These are phyloP conservation scores for Balamuthia mandrillaris DNA, from an alignment of 208 protist species.

Conservation along the genomic window DNA sequence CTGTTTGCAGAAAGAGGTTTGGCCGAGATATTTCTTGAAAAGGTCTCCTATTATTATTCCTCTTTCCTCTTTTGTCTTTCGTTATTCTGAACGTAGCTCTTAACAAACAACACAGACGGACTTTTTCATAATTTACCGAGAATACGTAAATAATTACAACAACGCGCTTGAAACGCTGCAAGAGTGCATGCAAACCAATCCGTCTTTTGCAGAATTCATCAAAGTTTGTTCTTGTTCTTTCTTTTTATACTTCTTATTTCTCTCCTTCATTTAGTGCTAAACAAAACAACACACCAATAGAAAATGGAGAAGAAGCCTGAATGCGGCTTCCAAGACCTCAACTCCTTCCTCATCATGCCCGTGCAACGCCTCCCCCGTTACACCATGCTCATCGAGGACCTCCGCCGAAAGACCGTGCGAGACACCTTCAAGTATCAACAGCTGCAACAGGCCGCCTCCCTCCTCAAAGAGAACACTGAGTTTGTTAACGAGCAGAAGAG, in stretches of 20 bases:
- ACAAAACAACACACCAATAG: too few species aligned
- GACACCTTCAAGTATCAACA: background rate
- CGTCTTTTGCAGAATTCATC: background rate
- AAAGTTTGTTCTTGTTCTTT: background rate
- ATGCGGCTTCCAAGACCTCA: conserved; percentile 20
- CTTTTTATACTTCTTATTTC: background rate
- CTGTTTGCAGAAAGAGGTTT: background rate
- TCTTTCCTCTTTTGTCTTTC: too few species aligned
- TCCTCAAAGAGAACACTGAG: background rate
- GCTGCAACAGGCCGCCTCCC: background rate
- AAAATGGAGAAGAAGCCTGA: conserved; percentile 3
- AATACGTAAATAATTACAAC: conserved; percentile 33
- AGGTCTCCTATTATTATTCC: too few species aligned
- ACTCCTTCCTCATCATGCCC: conserved; percentile 6
- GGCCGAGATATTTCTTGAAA: conserved; percentile 12
- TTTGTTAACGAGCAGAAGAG: conserved; percentile 32
- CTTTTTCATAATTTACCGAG: conserved; percentile 8
- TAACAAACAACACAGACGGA: too few species aligned
- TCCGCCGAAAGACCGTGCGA: background rate
- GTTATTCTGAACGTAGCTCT: too few species aligned
- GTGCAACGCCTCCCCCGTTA: conserved; percentile 4
- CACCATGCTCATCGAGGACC: background rate
- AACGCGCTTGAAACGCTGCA: background rate
- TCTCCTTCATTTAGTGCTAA: background rate
- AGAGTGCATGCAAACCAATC: background rate